Base-by-base conservation (phyloP, 257 asterid genomes). In the Solanum peruvianum region DNA sequence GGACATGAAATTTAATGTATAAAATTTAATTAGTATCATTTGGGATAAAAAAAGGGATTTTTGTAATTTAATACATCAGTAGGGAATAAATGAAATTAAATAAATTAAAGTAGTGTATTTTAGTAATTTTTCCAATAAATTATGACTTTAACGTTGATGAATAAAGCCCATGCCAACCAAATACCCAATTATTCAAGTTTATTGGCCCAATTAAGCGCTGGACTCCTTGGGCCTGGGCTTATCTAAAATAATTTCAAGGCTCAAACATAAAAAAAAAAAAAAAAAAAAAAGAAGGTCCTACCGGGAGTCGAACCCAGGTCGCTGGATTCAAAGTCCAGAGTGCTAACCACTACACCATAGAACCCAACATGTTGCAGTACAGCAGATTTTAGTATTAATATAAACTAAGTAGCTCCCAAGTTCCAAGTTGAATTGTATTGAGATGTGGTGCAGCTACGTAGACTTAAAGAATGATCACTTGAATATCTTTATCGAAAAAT, bases 241-340 rank as follows among this genome's bases (percentile, higher is more conserved):
- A 29, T 29, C 64, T 16, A 80, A 27, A 80, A 49, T 16, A 39
- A 13, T 37, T 73, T 18, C 49, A 35, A 35, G 47, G 21, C 5
- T 18, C 13, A 3, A 0, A 82, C 13, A 60, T 6, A 4, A 0
- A 83, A 4, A 35, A 33, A 1, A 0, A 83, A 1, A 0, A 4
- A 0, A 83, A 7, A 29, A 27, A 52, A 0, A 83, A 7, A 29
- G 21, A 52, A 94, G 98, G 98, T 95, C 98, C 98, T 86, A 94
- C 98, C 98, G 97, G 98, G 97, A 94, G 97, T 95, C 97, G 94
- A 96, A 94, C 98, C 98, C 98, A 94, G 98, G 98, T 96, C 95
- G 97, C 98, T 94, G 98, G 97, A 95, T 96, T 96, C 98, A 96
- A 96, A 96, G 97, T 96, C 95, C 98, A 94, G 98, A 96, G 98